A percentile compares a stretch with the other conserved stretches of the same genome.
Conservation (phyloP, 257 asterid genomes). For the Solanum corneliomulleri region DNA sequence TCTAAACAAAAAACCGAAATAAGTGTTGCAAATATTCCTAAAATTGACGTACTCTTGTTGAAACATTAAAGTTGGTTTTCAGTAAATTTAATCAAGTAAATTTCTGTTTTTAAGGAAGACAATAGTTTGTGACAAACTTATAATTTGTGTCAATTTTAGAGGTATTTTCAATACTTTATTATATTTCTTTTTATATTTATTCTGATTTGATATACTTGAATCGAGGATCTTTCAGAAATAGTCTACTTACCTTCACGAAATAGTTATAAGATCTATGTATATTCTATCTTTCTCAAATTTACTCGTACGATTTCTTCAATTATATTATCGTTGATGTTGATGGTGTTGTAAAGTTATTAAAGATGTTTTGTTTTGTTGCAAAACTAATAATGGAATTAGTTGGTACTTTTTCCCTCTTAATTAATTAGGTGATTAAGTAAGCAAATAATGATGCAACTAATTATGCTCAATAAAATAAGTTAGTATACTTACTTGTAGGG, state of each 20-base stretch:
- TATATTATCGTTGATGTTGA: too few relatives aligned
- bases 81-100: too few relatives aligned
- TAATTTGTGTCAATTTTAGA: too few relatives aligned
- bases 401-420: background rate
- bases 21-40: background rate
- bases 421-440: background rate
- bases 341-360: background rate
- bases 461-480: background rate
- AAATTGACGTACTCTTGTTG: background rate
- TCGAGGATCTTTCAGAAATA: too few relatives aligned
- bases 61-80: too few relatives aligned
- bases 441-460: background rate
- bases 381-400: background rate
- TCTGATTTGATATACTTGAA: too few relatives aligned
- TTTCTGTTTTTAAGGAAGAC: fast-evolving
- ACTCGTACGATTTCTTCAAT: too few relatives aligned
- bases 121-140: background rate
- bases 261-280: too few relatives aligned
- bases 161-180: background rate
- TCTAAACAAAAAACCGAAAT: too few relatives aligned
- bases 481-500: background rate
- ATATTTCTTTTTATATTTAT: too few relatives aligned
- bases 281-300: too few relatives aligned
- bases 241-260: too few relatives aligned
- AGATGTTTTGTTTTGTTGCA: background rate